Percentiles rank a stretch among this genome's conserved stretches.
Evolutionary conservation across 495 filamentous ascomycete species (phyloP).

Genomic region (Pyronema domesticum): DNA sequence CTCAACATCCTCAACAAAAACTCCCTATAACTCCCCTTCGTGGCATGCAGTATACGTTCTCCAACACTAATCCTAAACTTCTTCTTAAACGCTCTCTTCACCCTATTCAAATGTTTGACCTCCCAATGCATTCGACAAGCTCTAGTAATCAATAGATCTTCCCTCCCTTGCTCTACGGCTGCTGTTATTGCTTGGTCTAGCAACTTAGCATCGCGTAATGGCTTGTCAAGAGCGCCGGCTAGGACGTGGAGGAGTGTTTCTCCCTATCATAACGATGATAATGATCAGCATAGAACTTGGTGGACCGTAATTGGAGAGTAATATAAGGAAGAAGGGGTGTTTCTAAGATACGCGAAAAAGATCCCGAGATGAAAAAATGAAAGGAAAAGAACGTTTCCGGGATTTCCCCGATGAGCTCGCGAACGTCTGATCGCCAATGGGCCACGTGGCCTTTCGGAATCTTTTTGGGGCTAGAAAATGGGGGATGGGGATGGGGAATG

Average conservation of each 20-base stretch:
- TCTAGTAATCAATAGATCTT: conserved; percentile 66
- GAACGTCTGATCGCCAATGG: too few relatives aligned
- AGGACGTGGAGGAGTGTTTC: conserved; percentile 91
- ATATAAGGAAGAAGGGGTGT: not conserved
- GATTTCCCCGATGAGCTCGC: too few relatives aligned
- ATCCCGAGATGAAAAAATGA: not conserved
- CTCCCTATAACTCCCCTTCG: conserved; percentile 38
- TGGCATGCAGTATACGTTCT: conserved; percentile 36
- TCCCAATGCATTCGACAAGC: conserved; percentile 79
- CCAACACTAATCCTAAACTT: conserved; percentile 55
- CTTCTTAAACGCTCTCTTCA: conserved; percentile 53
- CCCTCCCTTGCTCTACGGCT: conserved; percentile 36
- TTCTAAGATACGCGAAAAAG: conserved; percentile 4
- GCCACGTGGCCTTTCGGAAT: too few relatives aligned
- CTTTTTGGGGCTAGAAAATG: too few relatives aligned
- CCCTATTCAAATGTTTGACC: conserved; percentile 47
- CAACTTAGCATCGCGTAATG: conserved; percentile 86
- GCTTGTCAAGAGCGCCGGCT: conserved; percentile 88
- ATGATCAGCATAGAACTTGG: too few relatives aligned
- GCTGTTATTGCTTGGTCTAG: conserved; percentile 59
- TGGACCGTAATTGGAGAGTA: not conserved
- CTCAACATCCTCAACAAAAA: conserved; percentile 37
- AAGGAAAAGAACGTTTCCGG: too few relatives aligned
- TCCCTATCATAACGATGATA: conserved; percentile 42
- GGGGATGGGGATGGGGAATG: too few relatives aligned